phyloP scores from a whole-genome alignment of 1,284 basidiomycete genomes.

The Malassezia arunalokei region DNA sequence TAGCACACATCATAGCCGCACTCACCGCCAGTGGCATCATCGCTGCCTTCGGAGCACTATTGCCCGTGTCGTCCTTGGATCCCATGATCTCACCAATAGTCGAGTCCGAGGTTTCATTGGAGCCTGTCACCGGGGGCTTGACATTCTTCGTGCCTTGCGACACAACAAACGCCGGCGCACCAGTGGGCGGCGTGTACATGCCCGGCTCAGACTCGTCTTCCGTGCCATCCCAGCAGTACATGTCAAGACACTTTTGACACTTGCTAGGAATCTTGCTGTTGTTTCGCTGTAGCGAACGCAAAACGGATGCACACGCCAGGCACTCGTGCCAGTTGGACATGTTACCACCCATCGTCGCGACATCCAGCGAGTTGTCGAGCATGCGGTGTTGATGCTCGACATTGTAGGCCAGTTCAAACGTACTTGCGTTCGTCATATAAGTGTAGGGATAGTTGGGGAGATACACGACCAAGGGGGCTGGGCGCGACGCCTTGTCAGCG shows the following conservation, averaged over 20 bases:
- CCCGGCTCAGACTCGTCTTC: slow-evolving; percentile 23
- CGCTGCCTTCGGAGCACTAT: not conserved
- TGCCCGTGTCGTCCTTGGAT: not conserved
- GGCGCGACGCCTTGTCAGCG: slow-evolving; percentile 22
- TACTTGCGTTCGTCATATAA: slow-evolving; percentile 29
- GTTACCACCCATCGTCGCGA: slow-evolving; percentile 32
- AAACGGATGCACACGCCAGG: slow-evolving; percentile 30
- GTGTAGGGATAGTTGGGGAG: slow-evolving; percentile 50
- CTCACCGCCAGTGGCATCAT: not conserved
- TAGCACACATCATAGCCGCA: not conserved
- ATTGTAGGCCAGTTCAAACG: slow-evolving; percentile 46
- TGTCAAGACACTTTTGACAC: slow-evolving; percentile 27
- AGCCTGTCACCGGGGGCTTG: slow-evolving; percentile 28
- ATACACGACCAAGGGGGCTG: slow-evolving; percentile 48
- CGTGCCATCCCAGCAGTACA: slow-evolving; percentile 43
- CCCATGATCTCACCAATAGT: not conserved
- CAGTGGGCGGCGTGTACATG: slow-evolving; percentile 31
- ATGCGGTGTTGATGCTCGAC: slow-evolving; percentile 22
- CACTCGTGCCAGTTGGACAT: slow-evolving; percentile 31
- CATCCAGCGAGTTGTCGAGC: slow-evolving; percentile 36
- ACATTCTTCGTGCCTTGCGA: slow-evolving; percentile 19
- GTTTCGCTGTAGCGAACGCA: slow-evolving; percentile 34
- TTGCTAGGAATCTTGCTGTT: slow-evolving; percentile 19
- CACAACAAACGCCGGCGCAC: slow-evolving; percentile 28
- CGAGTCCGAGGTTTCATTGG: slow-evolving; percentile 16